phyloP scores from a whole-genome alignment of 306 rosid genomes.

The Castanea mollissima region DNA sequence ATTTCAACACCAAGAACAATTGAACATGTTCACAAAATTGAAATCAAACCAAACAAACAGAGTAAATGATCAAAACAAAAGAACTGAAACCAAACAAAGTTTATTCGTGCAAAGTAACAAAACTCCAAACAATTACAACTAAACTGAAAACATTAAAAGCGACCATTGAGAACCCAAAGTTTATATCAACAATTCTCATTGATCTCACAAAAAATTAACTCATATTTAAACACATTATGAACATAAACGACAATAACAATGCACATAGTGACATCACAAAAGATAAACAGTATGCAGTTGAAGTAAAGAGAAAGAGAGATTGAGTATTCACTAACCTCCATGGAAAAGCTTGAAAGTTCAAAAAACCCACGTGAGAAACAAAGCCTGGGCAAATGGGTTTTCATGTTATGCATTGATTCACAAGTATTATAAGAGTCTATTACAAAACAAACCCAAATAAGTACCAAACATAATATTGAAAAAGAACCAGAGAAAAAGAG shows the following conservation, averaged over 20 bases:
- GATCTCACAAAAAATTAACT: conserved; percentile 11
- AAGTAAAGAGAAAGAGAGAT: conserved; percentile 16
- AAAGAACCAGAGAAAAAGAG: conserved; percentile 12
- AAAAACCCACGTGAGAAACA: conserved; percentile 42
- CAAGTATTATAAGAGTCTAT: conserved; percentile 27
- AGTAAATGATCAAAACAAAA: conserved; percentile 13
- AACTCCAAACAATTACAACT: conserved; percentile 28
- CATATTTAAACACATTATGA: conserved; percentile 13
- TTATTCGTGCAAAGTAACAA: conserved; percentile 15
- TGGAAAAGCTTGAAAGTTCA: conserved; percentile 33
- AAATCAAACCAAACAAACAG: conserved; percentile 15
- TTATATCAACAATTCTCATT: conserved; percentile 19
- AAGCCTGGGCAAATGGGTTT: conserved; percentile 53
- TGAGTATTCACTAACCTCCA: conserved; percentile 39
- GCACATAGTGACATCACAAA: conserved; percentile 21
- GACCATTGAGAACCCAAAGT: conserved; percentile 31
- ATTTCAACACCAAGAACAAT: conserved; percentile 17
- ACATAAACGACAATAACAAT: conserved; percentile 24
- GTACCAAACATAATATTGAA: conserved; percentile 6
- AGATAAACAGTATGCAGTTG: conserved; percentile 15
- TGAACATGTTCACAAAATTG: neutral
- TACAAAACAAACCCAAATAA: conserved; percentile 23
- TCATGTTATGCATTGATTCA: conserved; percentile 41
- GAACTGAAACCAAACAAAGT: conserved; percentile 23
- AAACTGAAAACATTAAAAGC: conserved; percentile 24